These are phyloP conservation scores for Sabuloglossum arenarium DNA, from an alignment of 495 filamentous ascomycete species.

Conservation along the genomic window DNA sequence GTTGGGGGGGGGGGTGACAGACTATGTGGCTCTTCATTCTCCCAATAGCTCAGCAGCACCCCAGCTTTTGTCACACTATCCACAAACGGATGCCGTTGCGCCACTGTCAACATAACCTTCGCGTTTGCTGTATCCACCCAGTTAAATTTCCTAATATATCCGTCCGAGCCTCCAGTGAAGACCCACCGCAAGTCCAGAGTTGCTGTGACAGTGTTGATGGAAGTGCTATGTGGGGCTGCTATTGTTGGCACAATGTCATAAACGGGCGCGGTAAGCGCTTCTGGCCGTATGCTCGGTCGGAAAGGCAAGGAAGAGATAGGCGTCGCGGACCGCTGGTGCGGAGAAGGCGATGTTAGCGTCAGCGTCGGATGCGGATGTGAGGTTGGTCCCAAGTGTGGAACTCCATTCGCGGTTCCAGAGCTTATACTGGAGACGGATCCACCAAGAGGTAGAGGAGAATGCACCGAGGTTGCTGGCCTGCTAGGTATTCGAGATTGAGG, in stretches of 20 bases:
- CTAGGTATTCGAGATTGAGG: neutral
- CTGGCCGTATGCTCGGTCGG: conserved; percentile 52
- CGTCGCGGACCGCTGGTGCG: conserved; percentile 22
- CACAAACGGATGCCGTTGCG: conserved; percentile 90
- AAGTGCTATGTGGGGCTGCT: conserved; percentile 86
- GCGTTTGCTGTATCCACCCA: conserved; percentile 90
- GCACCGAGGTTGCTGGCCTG: neutral
- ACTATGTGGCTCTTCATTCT: conserved; percentile 41
- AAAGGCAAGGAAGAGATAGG: conserved; percentile 20
- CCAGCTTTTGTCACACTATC: conserved; percentile 93
- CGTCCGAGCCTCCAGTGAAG: conserved; percentile 82
- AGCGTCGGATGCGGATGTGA: conserved; percentile 22
- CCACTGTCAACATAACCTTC: conserved; percentile 82
- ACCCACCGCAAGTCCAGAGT: conserved; percentile 94
- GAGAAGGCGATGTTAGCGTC: conserved; percentile 18
- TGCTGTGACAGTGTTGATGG: conserved; percentile 77
- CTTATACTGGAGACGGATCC: conserved; percentile 26
- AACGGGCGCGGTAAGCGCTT: conserved; percentile 56
- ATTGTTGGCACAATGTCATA: conserved; percentile 98
- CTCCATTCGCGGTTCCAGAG: conserved; percentile 20
- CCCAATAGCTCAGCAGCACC: conserved; percentile 89
- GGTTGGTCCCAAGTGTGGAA: conserved; percentile 13
- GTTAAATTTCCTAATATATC: conserved; percentile 89
- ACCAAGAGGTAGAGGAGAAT: conserved; percentile 16
- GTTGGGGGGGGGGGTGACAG: conserved; percentile 3